Evolutionary conservation across 805 yeast genomes (phyloP).

Genomic region (Yamadazyma laniorum): DNA sequence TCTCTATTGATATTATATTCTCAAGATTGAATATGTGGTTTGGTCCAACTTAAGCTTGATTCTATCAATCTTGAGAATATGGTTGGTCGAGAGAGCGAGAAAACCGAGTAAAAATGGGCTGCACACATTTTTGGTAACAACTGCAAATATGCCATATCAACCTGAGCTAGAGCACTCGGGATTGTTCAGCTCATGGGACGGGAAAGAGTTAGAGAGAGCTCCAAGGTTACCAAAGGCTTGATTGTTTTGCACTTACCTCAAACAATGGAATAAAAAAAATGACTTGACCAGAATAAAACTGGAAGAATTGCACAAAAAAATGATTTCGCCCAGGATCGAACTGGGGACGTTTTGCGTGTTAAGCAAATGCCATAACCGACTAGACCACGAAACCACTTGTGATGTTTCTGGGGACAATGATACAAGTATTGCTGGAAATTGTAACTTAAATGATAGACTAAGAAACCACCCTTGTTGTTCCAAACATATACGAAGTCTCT

Average conservation of each 20-base stretch:
- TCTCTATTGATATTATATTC: neutral
- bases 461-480: too few species aligned
- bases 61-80: conserved; percentile 11
- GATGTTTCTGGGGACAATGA: too few species aligned
- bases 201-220: too few species aligned
- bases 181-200: too few species aligned
- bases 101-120: conserved; percentile 6
- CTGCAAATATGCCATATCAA: too few species aligned
- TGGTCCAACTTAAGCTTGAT: conserved; percentile 1
- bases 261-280: too few species aligned
- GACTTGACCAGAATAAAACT: neutral
- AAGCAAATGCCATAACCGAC: conserved; percentile 99
- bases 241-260: too few species aligned
- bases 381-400: conserved; percentile 68
- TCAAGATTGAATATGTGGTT: neutral
- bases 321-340: conserved; percentile 99
- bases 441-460: too few species aligned
- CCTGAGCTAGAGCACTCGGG: too few species aligned
- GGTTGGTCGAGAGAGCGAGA: conserved; percentile 17
- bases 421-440: too few species aligned
- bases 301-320: conserved; percentile 28
- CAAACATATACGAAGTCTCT: too few species aligned
- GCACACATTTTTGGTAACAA: conserved; percentile 7
- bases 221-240: too few species aligned
- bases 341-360: conserved; percentile 99